phyloP scores from a whole-genome alignment of 2,329 filamentous ascomycete species.

The Arthroderma uncinatum region DNA sequence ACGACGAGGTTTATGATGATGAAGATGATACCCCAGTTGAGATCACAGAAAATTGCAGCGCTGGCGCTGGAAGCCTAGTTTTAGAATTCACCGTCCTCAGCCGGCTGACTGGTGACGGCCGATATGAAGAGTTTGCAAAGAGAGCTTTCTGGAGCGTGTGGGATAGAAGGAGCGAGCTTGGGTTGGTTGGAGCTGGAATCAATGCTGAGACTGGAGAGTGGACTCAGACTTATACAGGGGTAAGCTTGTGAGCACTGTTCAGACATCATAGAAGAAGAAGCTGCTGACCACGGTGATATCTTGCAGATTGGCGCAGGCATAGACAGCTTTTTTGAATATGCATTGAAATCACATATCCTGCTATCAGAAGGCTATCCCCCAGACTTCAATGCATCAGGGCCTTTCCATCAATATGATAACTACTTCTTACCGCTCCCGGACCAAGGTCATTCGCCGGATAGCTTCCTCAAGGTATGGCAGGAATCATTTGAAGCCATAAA shows the following conservation, averaged over 20 bases:
- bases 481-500: constrained; percentile 79
- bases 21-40: constrained; percentile 42
- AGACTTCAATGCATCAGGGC: constrained; percentile 27
- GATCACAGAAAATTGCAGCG: constrained; percentile 91
- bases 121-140: constrained; percentile 86
- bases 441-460: constrained; percentile 59
- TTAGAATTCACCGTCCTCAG: constrained; percentile 88
- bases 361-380: constrained; percentile 58
- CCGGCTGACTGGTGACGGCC: constrained; percentile 68
- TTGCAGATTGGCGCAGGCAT: constrained; percentile 74
- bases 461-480: constrained; percentile 74
- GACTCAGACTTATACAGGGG: constrained; percentile 76
- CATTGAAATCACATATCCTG: constrained; percentile 83
- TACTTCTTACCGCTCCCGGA: constrained; percentile 54
- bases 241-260: constrained; percentile 19
- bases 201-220: constrained; percentile 84
- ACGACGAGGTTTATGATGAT: constrained; percentile 14
- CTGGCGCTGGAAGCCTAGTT: constrained; percentile 88
- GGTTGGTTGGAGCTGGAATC: constrained; percentile 80
- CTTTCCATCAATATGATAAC: constrained; percentile 46
- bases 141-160: constrained; percentile 97
- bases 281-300: constrained; percentile 3
- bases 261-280: background rate
- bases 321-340: constrained; percentile 98
- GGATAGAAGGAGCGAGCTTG: constrained; percentile 71